Base-by-base conservation (phyloP, 306 rosid species). In the Cicer yamashitae region DNA sequence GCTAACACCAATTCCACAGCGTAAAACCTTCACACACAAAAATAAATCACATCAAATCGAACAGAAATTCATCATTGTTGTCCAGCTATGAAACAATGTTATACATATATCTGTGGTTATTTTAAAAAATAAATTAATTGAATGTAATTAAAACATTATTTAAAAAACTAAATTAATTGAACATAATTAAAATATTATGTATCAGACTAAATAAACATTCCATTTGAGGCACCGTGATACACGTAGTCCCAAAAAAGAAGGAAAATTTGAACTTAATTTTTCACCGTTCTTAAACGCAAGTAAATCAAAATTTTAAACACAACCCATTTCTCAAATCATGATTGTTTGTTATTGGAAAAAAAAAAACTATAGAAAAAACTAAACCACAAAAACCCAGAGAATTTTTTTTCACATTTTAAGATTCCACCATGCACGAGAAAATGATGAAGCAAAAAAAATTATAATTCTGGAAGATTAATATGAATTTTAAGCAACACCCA, bases 1-100 rank as follows among this genome's bases (percentile, higher is more conserved):
- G 82, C 93, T 9, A 89, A 63, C 11, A 94, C 91, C 85, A 94
- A 76, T 73, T 94, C 98, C 58, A 92, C 97, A 0, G 98, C 97
- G 11, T 88, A 94, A 83, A 94, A 94, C 83, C 98, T 94, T 52
- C 10, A 57, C 39, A 50, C 10, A 46, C 0, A 15, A 17, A 37
- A 64, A 0, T 22, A 22, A 48, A 52, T 41, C 1, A 6, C 7
- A 39, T 38, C 8, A 41, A n/a, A 75, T 9, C 7, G 41, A 69
- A 25, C 1, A 7, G n/a, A 79, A 39, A 12, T 10, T 14, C 39
- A 0, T 40, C 15, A 59, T 60, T 5, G 22, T 43, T 17, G 13
- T 10, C 0, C 10, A 53, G 4, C 30, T 22, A 25, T 25, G 3
- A 25, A 25, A 25, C 4, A 25, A 3, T 25, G 0, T 25, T 2